Evolutionary conservation across 331 rosid genomes (phyloP), one percentile per base, ranked within the genome.

Genomic region (Stylosanthes scabra): DNA sequence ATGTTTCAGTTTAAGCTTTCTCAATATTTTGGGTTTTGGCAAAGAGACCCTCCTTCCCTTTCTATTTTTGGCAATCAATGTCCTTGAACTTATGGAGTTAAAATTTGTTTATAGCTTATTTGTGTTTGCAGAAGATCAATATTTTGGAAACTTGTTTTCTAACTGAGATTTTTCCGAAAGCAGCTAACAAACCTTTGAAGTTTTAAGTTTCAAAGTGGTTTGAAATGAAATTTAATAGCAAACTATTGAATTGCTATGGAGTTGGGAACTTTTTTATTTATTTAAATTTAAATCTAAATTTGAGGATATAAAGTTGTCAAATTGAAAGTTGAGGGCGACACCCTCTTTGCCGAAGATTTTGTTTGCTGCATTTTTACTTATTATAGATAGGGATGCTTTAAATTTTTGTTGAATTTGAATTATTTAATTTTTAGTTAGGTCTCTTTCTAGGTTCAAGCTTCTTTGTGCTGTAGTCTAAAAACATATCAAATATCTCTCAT

Each of bases 381-480:
- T 47, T 74, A 59, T 66, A 11, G 63, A 15, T 15, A 28, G 49
- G 20, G 12, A 55, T 67, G 8, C 60, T 16, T 42, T 12, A 20
- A 40, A 16, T 28, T 39, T 28, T 39, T 41, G 13, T 16, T 70
- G 58, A 45, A 15, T 45, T 77, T n/a, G 65, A 25, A 20, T 60
- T 31, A 2, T 31, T 31, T 31, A 31, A 2, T 31, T 31, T 49
- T 44, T 44, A 58, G 27, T 9, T 59, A 8, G 7, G 25, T 74
- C 63, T 71, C 39, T 59, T 1, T 52, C 68, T 72, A 29, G 3
- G 3, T 29, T 29, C 34, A 29, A 4, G 3, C 2, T 72, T 54
- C 58, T 70, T 70, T 49, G 45, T 41, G 45, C 45, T 61, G 78
- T 49, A 8, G 65, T 20, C 20, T 31, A 39, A 66, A 72, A n/a